Evolutionary conservation across 1,284 basidiomycete species (phyloP).

Genomic region (Boletus semigastroideus): DNA sequence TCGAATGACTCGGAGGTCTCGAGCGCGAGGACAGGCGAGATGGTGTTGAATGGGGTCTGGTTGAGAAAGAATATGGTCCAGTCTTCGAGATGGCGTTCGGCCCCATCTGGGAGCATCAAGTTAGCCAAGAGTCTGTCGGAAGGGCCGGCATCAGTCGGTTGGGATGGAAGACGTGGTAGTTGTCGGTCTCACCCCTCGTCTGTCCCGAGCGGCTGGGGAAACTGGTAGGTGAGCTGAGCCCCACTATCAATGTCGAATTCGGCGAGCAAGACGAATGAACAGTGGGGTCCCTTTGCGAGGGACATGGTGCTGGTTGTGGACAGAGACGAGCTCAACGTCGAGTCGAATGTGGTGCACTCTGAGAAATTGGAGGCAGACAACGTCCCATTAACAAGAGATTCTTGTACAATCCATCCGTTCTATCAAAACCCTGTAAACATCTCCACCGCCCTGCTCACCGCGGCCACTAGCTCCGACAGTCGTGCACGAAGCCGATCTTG

Average conservation of each 20-base stretch:
- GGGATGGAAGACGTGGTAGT: not conserved
- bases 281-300: slow-evolving; percentile 57
- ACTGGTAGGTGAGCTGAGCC: slow-evolving; percentile 89
- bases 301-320: slow-evolving; percentile 33
- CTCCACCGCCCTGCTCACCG: slow-evolving; percentile 29
- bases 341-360: not conserved
- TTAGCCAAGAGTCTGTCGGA: slow-evolving; percentile 83
- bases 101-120: slow-evolving; percentile 98
- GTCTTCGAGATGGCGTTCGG: slow-evolving; percentile 91
- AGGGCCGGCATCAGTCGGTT: slow-evolving; percentile 6
- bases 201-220: slow-evolving; percentile 87
- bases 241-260: slow-evolving; percentile 96
- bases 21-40: slow-evolving; percentile 77
- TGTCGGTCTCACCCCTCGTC: slow-evolving; percentile 76
- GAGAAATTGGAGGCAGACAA: too few species aligned
- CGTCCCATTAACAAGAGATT: not conserved
- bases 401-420: slow-evolving; percentile 23
- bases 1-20: slow-evolving; percentile 58
- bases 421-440: slow-evolving; percentile 21
- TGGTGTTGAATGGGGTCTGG: slow-evolving; percentile 84
- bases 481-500: slow-evolving; percentile 25
- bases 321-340: not conserved
- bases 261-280: slow-evolving; percentile 89
- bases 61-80: slow-evolving; percentile 99
- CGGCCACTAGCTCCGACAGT: slow-evolving; percentile 27